Conservation (phyloP, 2,329 filamentous ascomycete genomes). For the Penicillium janthinellum region DNA sequence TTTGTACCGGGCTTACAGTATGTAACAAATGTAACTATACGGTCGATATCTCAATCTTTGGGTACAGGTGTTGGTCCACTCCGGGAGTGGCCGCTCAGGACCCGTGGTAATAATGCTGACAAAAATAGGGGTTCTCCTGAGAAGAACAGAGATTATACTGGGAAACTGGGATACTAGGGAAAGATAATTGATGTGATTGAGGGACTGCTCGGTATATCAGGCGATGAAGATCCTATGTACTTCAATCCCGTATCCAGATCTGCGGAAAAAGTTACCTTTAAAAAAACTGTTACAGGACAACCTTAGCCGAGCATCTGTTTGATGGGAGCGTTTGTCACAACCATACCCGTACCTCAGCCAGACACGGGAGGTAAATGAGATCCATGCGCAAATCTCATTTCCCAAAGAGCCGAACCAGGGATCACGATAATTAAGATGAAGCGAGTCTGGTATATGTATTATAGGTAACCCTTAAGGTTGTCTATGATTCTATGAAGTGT, state of each 20-base stretch:
- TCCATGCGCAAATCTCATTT: slow-evolving; percentile 14
- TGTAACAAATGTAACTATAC: neutral
- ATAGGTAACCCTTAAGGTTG: too few species aligned
- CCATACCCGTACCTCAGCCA: neutral
- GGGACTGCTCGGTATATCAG: neutral
- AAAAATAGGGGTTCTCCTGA: neutral
- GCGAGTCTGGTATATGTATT: neutral
- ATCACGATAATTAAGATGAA: neutral
- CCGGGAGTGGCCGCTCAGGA: slow-evolving; percentile 14
- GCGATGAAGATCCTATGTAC: neutral
- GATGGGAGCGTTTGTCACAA: neutral
- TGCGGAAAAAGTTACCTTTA: too few species aligned
- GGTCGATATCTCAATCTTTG: neutral
- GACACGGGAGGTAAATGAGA: slow-evolving; percentile 13
- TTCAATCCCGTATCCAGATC: neutral
- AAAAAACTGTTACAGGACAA: neutral
- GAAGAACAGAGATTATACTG: neutral
- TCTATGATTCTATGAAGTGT: neutral
- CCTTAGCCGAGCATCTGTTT: neutral
- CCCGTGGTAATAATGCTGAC: slow-evolving; percentile 10
- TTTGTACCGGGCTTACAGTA: neutral
- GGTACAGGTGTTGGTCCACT: slow-evolving; percentile 5
- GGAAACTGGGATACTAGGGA: neutral
- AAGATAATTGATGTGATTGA: neutral
- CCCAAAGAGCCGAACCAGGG: neutral